Evolutionary conservation across 208 protist genomes (phyloP).

Genomic region (Borovskyia barvae): DNA sequence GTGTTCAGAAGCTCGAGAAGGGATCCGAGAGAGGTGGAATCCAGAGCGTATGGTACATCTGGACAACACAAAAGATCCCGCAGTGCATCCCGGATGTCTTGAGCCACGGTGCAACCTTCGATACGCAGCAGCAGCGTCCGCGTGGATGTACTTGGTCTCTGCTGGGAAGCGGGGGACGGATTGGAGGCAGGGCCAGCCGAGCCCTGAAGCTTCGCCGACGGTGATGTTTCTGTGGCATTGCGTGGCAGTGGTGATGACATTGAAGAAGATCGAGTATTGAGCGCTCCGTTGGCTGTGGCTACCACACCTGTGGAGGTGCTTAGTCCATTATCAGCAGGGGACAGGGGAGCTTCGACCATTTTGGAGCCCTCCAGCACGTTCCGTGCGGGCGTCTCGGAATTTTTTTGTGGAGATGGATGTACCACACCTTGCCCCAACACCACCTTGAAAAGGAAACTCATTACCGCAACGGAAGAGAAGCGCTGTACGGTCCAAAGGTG

Average conservation of each 20-base stretch:
- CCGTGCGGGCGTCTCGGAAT: neutral
- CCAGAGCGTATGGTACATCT: conserved; percentile 60
- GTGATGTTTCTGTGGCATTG: no score
- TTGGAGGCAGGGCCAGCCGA: neutral
- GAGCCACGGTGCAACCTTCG: conserved; percentile 70
- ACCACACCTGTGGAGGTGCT: no score
- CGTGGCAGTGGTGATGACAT: no score
- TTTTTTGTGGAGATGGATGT: conserved; percentile 36
- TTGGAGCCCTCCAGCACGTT: no score
- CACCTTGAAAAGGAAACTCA: conserved; percentile 77
- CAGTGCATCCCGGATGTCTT: conserved; percentile 79
- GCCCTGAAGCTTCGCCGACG: neutral
- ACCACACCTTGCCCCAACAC: conserved; percentile 80
- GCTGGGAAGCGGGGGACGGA: neutral
- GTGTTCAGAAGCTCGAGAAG: conserved; percentile 40
- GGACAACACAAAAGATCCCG: conserved; percentile 41
- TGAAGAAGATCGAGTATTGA: no score
- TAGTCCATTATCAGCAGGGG: no score
- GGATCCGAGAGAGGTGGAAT: conserved; percentile 33
- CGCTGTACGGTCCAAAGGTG: no score
- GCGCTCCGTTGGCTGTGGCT: no score
- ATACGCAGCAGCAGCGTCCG: conserved; percentile 71
- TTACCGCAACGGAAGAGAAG: conserved; percentile 21
- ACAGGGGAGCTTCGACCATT: no score
- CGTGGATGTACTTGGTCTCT: conserved; percentile 26